phyloP scores from a whole-genome alignment of 495 filamentous ascomycete genomes.

The Astrothelium subdiscretum region DNA sequence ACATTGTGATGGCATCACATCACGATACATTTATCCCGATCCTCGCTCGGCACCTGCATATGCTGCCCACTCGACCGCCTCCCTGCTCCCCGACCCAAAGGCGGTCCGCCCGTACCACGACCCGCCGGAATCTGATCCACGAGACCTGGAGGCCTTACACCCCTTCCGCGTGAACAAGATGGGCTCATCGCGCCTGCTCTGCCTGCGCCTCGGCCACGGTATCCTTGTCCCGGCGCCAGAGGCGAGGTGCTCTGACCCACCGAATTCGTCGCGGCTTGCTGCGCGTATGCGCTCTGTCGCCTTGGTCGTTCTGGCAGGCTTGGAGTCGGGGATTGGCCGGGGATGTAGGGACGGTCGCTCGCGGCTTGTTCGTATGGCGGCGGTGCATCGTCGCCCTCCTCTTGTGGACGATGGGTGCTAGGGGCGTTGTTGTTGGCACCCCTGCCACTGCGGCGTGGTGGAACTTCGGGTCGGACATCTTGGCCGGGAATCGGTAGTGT shows the following conservation, averaged over 20 bases:
- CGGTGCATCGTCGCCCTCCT: conserved; percentile 49
- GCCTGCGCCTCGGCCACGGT: too few species aligned
- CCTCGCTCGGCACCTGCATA: conserved; percentile 11
- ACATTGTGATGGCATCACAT: conserved; percentile 17
- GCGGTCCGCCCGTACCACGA: background rate
- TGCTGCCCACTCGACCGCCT: conserved; percentile 5
- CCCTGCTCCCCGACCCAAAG: conserved; percentile 3
- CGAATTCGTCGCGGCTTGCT: background rate
- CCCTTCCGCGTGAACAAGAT: background rate
- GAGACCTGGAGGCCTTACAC: background rate
- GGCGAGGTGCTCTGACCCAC: background rate
- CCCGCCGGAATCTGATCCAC: background rate
- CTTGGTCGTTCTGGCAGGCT: background rate
- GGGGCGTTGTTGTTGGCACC: background rate
- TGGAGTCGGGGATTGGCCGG: conserved; percentile 40
- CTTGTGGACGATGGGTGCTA: conserved; percentile 6
- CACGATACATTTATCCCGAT: conserved; percentile 28
- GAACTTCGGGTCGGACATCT: conserved; percentile 22
- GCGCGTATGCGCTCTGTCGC: conserved; percentile 8
- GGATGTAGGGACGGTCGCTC: conserved; percentile 48
- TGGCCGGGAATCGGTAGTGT: conserved; percentile 4
- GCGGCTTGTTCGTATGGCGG: conserved; percentile 77
- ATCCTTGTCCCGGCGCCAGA: background rate
- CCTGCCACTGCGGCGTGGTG: conserved; percentile 23
- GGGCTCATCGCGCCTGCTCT: too few species aligned